Base-by-base conservation (phyloP, 2,329 filamentous ascomycete genomes). In the Thielaviopsis cerberus region DNA sequence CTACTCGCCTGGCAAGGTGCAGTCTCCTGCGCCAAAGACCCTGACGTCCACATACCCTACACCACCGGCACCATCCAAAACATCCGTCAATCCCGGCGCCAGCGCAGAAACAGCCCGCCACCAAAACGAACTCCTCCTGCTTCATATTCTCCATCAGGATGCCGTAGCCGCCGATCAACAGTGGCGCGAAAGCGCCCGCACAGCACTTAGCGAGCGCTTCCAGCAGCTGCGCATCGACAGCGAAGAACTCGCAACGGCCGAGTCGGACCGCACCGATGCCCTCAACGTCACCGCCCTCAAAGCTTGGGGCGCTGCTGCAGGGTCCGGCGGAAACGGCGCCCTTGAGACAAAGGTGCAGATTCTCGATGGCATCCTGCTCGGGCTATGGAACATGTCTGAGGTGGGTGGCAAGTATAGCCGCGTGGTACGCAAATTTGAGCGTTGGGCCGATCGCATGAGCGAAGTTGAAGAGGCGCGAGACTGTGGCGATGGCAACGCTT, bases 71-170 rank as follows among this genome's bases (percentile, higher is more conserved):
- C 80, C 81, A 0, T 79, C 77, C 27, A 81, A 82, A 64, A 73
- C 79, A 2, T 78, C 81, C 4, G 72, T 76, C 64, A 83, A 82
- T 65, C 69, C 82, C 15, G 78, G 78, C 57, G 70, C 77, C 26
- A 77, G 77, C 1, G 78, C 76, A 55, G 79, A 82, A 67, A 81
- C 74, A 7, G 73, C 72, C 54, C 75, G 73, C 41, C 70, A 83
- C 6, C 83, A 86, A 66, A 76, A 81, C 1, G 79, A 83, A 65
- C 73, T 86, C 1, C 70, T 86, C 24, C 81, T 85, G 64, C 71
- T 86, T 7, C 80, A 83, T 54, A 69, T 86, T 7, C 67, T 86
- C 23, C 82, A 85, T 66, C 75, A 76, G 62, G 75, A 76, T 57
- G 75, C 77, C 3, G 67, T 67, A 1, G 61, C 66, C 2, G 74